Percentiles rank a stretch among this genome's conserved stretches.
Evolutionary conservation across 257 asterid species (phyloP).

Genomic region (Nicotiana obtusifolia): DNA sequence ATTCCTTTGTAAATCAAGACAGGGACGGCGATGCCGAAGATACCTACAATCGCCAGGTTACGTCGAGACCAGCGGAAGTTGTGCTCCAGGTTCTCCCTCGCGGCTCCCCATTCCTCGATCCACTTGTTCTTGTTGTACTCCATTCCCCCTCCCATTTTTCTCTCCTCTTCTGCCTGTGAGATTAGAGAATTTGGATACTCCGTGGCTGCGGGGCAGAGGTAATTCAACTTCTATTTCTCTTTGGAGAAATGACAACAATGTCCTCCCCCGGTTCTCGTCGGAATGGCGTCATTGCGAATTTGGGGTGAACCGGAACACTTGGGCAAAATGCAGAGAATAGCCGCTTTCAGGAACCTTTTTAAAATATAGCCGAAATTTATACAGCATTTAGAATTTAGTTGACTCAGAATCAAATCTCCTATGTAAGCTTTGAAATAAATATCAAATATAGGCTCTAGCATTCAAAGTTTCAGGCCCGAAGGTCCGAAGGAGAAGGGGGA

Average conservation of each 20-base stretch:
- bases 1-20: constrained; percentile 77
- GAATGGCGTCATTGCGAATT: neutral
- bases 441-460: no score
- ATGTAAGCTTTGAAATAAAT: no score
- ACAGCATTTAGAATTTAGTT: no score
- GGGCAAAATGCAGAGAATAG: no score
- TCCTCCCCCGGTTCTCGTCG: neutral
- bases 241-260: neutral
- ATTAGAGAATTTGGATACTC: neutral
- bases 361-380: no score
- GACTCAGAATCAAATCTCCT: no score
- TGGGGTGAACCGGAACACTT: neutral
- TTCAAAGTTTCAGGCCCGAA: no score
- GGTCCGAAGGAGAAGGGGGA: no score
- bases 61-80: constrained; percentile 92
- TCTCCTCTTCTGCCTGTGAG: neutral
- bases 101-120: constrained; percentile 76
- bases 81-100: constrained; percentile 84
- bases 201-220: neutral
- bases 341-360: no score
- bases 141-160: constrained; percentile 92
- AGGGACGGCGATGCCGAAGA: constrained; percentile 83
- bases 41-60: constrained; percentile 72
- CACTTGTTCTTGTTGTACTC: constrained; percentile 74
- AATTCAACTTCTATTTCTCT: neutral